These are phyloP conservation scores for Boechera stricta DNA, from an alignment of 345 rosid species.

Conservation along the genomic window DNA sequence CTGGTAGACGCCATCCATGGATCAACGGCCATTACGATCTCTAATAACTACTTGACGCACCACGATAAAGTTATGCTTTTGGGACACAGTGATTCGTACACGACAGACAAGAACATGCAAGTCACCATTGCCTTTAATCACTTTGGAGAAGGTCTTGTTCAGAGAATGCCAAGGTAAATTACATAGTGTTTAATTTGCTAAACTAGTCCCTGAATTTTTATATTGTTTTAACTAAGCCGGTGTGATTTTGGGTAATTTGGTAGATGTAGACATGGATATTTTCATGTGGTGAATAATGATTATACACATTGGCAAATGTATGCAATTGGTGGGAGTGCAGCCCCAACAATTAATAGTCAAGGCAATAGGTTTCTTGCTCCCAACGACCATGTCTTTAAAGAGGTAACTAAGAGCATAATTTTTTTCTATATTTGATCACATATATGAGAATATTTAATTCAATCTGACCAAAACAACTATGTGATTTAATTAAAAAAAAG, in stretches of 20 bases:
- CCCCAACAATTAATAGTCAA: constrained; percentile 71
- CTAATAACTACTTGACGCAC: constrained; percentile 62
- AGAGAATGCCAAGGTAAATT: constrained; percentile 71
- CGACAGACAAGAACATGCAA: constrained; percentile 68
- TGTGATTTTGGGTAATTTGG: not conserved
- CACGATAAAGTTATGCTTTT: constrained; percentile 70
- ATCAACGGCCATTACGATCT: constrained; percentile 65
- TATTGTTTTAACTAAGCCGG: not conserved
- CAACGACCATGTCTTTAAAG: constrained; percentile 48
- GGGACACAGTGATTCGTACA: constrained; percentile 65
- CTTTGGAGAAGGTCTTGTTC: constrained; percentile 74
- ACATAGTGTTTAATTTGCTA: constrained; percentile 15
- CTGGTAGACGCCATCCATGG: constrained; percentile 65
- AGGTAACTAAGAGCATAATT: constrained; percentile 40
- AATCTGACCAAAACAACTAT: not conserved
- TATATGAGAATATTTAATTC: not conserved
- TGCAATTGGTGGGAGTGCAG: constrained; percentile 77
- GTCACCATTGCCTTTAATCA: constrained; percentile 75
- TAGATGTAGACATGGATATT: constrained; percentile 71
- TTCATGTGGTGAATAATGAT: constrained; percentile 75
- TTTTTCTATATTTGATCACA: not conserved
- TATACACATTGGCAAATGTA: constrained; percentile 73
- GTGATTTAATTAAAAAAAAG: not conserved
- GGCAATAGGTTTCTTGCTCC: constrained; percentile 75
- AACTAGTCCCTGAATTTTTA: not conserved